phyloP scores from a whole-genome alignment of 352 stramenopile genomes.

The Salisapilia sapeloensis region DNA sequence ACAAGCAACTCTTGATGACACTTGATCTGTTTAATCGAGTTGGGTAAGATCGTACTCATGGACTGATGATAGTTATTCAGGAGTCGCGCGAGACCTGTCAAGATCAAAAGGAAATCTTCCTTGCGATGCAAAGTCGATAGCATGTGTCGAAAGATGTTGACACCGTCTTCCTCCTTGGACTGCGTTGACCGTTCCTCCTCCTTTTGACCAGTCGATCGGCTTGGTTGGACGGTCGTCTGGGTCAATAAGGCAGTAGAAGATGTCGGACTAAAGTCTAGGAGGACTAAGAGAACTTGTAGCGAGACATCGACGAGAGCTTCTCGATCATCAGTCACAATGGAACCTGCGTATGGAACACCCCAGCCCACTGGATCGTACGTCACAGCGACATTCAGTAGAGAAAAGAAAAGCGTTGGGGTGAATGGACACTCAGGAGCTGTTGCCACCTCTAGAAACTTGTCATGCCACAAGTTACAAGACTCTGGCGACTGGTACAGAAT shows the following conservation, averaged over 20 bases:
- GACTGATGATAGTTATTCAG: constrained; percentile 93
- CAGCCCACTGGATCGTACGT: constrained; percentile 87
- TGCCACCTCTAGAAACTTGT: constrained; percentile 84
- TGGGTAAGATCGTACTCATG: constrained; percentile 88
- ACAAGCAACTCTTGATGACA: constrained; percentile 96
- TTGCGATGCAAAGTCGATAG: constrained; percentile 47
- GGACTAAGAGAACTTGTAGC: constrained; percentile 86
- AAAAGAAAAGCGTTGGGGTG: constrained; percentile 91
- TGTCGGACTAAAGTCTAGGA: constrained; percentile 88
- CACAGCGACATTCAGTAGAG: constrained; percentile 90
- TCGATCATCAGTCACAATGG: constrained; percentile 80
- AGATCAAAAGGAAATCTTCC: constrained; percentile 88
- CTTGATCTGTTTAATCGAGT: constrained; percentile 88
- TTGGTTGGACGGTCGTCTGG: constrained; percentile 30
- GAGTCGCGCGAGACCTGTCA: constrained; percentile 88
- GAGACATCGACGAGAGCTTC: constrained; percentile 85
- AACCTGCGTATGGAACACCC: constrained; percentile 78
- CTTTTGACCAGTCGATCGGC: constrained; percentile 1
- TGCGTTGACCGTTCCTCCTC: not conserved
- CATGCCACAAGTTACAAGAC: constrained; percentile 83
- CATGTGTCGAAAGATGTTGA: constrained; percentile 54
- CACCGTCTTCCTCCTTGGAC: not conserved
- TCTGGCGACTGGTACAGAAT: constrained; percentile 89
- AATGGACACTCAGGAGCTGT: constrained; percentile 85
- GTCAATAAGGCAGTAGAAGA: constrained; percentile 17